phyloP scores from a whole-genome alignment of 768 basidiomycete species.

The Rossbeevera mucosa region DNA sequence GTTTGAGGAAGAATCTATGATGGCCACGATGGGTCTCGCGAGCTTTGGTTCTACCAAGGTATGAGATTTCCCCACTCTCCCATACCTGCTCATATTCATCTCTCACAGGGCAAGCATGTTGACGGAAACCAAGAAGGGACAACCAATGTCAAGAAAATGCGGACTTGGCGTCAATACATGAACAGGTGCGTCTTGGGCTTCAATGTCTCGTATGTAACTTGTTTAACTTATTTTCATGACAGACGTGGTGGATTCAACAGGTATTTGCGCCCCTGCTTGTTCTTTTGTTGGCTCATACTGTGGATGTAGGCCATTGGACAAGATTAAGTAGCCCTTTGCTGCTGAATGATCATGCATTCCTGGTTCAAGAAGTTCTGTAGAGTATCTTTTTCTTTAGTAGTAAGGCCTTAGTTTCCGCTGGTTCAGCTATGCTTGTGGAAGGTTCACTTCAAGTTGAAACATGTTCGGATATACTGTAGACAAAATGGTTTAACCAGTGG shows the following conservation, averaged over 20 bases:
- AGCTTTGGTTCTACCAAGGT: slow-evolving; percentile 93
- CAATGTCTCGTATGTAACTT: slow-evolving; percentile 8
- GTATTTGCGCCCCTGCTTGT: slow-evolving; percentile 27
- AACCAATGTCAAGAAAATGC: slow-evolving; percentile 67
- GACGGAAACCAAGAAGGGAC: slow-evolving; percentile 76
- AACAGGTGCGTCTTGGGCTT: slow-evolving; percentile 57
- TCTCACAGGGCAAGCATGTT: slow-evolving; percentile 66
- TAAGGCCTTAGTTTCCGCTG: background rate
- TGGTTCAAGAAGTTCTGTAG: background rate
- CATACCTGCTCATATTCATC: background rate
- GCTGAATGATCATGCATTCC: background rate
- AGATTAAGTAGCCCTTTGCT: slow-evolving; percentile 66
- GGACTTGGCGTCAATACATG: slow-evolving; percentile 99
- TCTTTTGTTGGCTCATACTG: slow-evolving; percentile 13
- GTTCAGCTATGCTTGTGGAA: background rate
- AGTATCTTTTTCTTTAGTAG: background rate
- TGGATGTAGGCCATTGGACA: slow-evolving; percentile 75
- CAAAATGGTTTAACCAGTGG: background rate
- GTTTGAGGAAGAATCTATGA: slow-evolving; percentile 77
- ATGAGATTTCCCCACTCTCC: slow-evolving; percentile 7
- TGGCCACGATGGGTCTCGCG: slow-evolving; percentile 82
- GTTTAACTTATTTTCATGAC: slow-evolving; percentile 13
- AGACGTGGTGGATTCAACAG: slow-evolving; percentile 87
- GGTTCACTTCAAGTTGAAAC: background rate
- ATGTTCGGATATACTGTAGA: background rate